These are phyloP conservation scores for Rhodomyrtus psidioides DNA, from an alignment of 441 rosid species.

Conservation along the genomic window DNA sequence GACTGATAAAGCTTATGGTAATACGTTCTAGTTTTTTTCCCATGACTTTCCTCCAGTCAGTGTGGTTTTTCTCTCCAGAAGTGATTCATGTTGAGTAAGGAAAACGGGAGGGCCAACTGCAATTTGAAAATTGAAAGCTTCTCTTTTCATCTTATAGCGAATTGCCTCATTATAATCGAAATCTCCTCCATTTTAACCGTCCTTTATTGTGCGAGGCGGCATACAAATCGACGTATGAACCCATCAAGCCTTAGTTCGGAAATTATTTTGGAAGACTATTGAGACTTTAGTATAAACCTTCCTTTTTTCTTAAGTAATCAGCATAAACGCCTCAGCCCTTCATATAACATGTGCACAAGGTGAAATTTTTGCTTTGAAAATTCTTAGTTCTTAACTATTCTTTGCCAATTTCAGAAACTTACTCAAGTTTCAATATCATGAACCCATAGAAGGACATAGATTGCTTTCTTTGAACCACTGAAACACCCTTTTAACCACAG, in stretches of 20 bases:
- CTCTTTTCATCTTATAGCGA: background rate
- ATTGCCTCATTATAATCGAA: background rate
- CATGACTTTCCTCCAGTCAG: background rate
- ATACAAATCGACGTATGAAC: background rate
- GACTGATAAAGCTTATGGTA: background rate
- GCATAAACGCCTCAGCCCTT: background rate
- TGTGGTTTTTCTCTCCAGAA: background rate
- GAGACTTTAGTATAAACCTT: background rate
- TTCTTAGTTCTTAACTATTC: background rate
- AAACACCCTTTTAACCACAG: conserved; percentile 10
- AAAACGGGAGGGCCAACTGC: background rate
- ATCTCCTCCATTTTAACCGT: background rate
- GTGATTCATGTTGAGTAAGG: background rate
- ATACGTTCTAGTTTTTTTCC: background rate
- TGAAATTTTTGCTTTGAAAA: background rate
- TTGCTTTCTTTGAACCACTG: background rate
- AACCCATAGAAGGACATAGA: background rate
- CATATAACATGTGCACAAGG: background rate
- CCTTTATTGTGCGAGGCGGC: background rate
- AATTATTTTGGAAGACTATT: background rate
- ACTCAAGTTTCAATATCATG: background rate
- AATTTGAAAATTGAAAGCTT: background rate
- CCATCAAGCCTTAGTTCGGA: background rate
- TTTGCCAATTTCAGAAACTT: background rate
- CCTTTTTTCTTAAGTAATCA: background rate